Conservation (phyloP, 768 basidiomycete genomes). For the Scleroderma citrinum region DNA sequence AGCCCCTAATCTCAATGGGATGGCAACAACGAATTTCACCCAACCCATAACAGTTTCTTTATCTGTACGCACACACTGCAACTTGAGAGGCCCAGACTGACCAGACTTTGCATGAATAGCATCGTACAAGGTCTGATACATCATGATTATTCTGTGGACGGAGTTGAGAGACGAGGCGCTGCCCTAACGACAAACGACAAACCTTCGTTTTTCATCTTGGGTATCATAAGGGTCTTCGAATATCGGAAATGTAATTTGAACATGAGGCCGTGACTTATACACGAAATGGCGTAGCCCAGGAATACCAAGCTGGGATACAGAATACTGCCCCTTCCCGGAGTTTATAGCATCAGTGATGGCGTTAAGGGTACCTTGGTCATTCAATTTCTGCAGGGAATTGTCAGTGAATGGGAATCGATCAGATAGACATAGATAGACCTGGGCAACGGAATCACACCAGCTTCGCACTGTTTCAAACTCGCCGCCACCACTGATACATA, state of each 20-base stretch:
- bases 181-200: slow-evolving; percentile 5
- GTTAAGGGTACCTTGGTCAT: slow-evolving; percentile 49
- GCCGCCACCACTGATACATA: slow-evolving; percentile 75
- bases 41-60: slow-evolving; percentile 91
- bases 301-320: slow-evolving; percentile 71
- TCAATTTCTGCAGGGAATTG: slow-evolving; percentile 48
- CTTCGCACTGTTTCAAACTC: slow-evolving; percentile 80
- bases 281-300: slow-evolving; percentile 91
- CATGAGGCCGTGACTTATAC: slow-evolving; percentile 85
- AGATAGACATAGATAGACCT: slow-evolving; percentile 34
- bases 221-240: slow-evolving; percentile 83
- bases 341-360: slow-evolving; percentile 44
- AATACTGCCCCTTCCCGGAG: slow-evolving; percentile 53
- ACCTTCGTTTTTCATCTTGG: slow-evolving; percentile 57
- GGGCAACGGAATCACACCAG: slow-evolving; percentile 67
- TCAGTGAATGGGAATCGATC: not conserved
- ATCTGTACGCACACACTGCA: slow-evolving; percentile 82
- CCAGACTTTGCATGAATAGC: slow-evolving; percentile 87
- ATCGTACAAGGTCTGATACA: slow-evolving; percentile 87
- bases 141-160: slow-evolving; percentile 60
- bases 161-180: not conserved
- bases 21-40: slow-evolving; percentile 46
- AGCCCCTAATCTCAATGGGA: not conserved
- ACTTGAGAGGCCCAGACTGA: slow-evolving; percentile 71
- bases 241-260: slow-evolving; percentile 83